A percentile compares a stretch with the other conserved stretches of the same genome.
phyloP scores from a whole-genome alignment of 2,329 filamentous ascomycete genomes.

The Exophiala dermatitidis region DNA sequence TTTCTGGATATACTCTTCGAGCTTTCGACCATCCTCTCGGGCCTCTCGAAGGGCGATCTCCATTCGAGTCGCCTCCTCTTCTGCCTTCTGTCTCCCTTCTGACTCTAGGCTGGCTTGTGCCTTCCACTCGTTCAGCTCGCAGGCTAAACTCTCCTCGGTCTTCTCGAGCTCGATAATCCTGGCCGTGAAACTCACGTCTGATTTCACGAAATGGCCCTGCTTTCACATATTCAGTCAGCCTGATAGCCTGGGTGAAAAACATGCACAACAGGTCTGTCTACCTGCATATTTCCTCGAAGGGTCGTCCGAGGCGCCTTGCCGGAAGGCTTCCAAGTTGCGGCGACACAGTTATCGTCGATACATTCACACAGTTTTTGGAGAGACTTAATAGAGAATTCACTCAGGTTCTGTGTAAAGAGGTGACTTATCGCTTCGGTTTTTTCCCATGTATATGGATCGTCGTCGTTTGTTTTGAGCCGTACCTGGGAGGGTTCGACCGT shows the following conservation, averaged over 20 bases:
- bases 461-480: constrained; percentile 11
- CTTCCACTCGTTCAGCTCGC: constrained; percentile 10
- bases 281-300: constrained; percentile 4
- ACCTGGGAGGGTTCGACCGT: constrained; percentile 7
- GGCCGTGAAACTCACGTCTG: constrained; percentile 12
- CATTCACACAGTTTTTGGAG: constrained; percentile 8
- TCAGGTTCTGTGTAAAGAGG: constrained; percentile 10
- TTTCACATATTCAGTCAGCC: constrained; percentile 10
- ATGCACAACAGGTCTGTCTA: constrained; percentile 6
- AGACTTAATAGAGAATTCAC: constrained; percentile 11
- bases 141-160: constrained; percentile 9
- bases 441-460: constrained; percentile 8
- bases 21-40: constrained; percentile 9
- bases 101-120: constrained; percentile 9
- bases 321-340: constrained; percentile 9
- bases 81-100: constrained; percentile 11
- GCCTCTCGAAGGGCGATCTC: constrained; percentile 7
- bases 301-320: constrained; percentile 4
- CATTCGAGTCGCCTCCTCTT: constrained; percentile 12
- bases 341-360: constrained; percentile 9
- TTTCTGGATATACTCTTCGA: constrained; percentile 11
- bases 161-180: constrained; percentile 13
- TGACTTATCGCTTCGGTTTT: constrained; percentile 11
- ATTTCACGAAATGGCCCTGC: constrained; percentile 11
- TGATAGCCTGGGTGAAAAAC: constrained; percentile 9